Percentiles rank a stretch among this genome's conserved stretches.
These are phyloP conservation scores for Panicum miliaceum DNA, from an alignment of 176 grass and related monocot genomes.

Conservation along the genomic window DNA sequence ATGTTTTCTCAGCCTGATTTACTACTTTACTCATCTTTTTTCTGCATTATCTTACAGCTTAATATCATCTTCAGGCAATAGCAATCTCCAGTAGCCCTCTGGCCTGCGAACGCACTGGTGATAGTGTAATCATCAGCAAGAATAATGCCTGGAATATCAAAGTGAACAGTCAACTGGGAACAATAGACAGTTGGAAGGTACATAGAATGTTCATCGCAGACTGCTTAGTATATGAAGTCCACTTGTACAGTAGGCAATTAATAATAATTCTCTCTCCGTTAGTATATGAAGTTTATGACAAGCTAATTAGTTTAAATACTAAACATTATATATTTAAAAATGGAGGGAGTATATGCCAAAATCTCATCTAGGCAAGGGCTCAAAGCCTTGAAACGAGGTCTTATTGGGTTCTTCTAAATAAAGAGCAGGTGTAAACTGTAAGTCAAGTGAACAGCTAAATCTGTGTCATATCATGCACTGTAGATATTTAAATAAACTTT, in stretches of 20 bases:
- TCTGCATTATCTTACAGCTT: constrained; percentile 38
- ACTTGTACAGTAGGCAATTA: neutral
- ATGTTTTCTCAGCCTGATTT: constrained; percentile 43
- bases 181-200: constrained; percentile 95
- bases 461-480: neutral
- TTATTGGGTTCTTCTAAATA: neutral
- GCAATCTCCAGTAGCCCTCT: constrained; percentile 52
- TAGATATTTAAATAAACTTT: neutral
- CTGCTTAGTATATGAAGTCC: neutral
- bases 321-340: neutral
- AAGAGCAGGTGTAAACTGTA: neutral
- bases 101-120: constrained; percentile 49
- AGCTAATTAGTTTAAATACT: neutral
- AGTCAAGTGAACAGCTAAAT: neutral
- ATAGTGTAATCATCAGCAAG: constrained; percentile 66
- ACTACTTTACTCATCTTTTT: neutral
- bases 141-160: constrained; percentile 73
- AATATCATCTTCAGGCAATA: constrained; percentile 59
- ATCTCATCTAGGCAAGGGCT: neutral
- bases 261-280: neutral
- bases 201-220: neutral
- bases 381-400: neutral
- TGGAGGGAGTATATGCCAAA: neutral
- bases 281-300: neutral
- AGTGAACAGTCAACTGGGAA: constrained; percentile 77